phyloP scores from a whole-genome alignment of 257 asterid genomes.

The Salvia rosmarinus region DNA sequence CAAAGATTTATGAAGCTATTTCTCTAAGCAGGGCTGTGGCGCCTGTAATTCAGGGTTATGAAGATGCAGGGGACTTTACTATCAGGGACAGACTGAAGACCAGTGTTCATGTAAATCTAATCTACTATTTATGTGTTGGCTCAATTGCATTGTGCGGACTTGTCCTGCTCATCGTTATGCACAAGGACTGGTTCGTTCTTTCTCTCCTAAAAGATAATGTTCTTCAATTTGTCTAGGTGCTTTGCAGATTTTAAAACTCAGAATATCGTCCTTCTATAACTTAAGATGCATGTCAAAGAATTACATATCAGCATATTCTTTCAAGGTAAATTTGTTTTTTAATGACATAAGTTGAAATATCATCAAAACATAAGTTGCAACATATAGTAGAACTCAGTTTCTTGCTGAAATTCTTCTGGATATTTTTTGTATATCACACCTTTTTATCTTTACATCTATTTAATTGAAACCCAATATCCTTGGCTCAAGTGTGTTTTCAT shows the following conservation, averaged over 20 bases:
- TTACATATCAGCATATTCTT: neutral
- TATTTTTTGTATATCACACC: neutral
- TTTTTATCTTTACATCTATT: neutral
- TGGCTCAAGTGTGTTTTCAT: conserved; percentile 3
- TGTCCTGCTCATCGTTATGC: conserved; percentile 55
- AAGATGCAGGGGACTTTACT: conserved; percentile 90
- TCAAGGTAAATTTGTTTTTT: no score
- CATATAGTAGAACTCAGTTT: neutral
- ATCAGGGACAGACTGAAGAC: conserved; percentile 66
- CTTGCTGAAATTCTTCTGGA: neutral
- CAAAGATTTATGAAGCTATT: conserved; percentile 50
- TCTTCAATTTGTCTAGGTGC: conserved; percentile 12
- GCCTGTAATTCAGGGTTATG: conserved; percentile 85
- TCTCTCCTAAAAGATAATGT: conserved; percentile 19
- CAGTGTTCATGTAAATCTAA: conserved; percentile 68
- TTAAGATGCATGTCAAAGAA: neutral
- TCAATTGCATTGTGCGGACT: conserved; percentile 60
- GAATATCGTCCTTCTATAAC: conserved; percentile 10
- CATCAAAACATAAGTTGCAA: neutral
- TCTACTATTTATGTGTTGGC: conserved; percentile 64
- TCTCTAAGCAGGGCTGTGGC: conserved; percentile 82
- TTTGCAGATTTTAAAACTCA: neutral
- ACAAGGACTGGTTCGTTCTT: conserved; percentile 59
- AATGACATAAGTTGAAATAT: neutral
- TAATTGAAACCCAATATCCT: neutral